Percentiles rank a stretch among this genome's conserved stretches.
Conservation (phyloP, 345 rosid species). For the Linum usitatissimum region DNA sequence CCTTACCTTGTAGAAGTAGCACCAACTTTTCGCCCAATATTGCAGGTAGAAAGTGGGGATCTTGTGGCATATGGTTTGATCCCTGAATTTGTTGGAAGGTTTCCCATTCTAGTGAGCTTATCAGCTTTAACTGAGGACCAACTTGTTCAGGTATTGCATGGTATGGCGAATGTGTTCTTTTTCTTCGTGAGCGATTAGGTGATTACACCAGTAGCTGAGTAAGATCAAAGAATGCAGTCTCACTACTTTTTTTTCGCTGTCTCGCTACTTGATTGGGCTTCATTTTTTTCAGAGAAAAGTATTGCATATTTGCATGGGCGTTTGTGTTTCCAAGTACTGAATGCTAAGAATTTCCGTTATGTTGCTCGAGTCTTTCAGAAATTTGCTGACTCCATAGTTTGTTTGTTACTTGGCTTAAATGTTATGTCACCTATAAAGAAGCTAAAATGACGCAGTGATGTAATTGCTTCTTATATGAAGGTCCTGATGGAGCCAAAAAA, state of each 20-base stretch:
- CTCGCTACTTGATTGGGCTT: neutral
- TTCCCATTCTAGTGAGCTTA: conserved; percentile 1
- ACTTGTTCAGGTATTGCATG: conserved; percentile 1
- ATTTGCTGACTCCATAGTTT: neutral
- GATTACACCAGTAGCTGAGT: neutral
- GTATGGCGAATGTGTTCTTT: neutral
- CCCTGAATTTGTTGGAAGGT: conserved; percentile 3
- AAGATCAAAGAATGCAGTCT: neutral
- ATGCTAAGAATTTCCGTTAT: too few species aligned
- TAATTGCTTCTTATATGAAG: neutral
- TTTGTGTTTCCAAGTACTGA: too few species aligned
- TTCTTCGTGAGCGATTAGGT: neutral
- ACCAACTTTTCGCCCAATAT: neutral
- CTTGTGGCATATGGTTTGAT: conserved; percentile 3
- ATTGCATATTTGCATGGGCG: too few species aligned
- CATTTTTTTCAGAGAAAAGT: neutral
- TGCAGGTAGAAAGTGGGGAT: conserved; percentile 3
- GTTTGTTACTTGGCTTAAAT: neutral
- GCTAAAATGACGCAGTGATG: neutral
- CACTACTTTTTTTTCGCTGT: neutral
- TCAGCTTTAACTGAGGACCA: conserved; percentile 4
- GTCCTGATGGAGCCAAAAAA: conserved; percentile 4
- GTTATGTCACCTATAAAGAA: neutral
- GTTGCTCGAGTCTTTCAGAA: neutral
- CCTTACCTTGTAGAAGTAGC: neutral